phyloP scores from a whole-genome alignment of 2,329 filamentous ascomycete genomes.

The Aspergillus transmontanensis region DNA sequence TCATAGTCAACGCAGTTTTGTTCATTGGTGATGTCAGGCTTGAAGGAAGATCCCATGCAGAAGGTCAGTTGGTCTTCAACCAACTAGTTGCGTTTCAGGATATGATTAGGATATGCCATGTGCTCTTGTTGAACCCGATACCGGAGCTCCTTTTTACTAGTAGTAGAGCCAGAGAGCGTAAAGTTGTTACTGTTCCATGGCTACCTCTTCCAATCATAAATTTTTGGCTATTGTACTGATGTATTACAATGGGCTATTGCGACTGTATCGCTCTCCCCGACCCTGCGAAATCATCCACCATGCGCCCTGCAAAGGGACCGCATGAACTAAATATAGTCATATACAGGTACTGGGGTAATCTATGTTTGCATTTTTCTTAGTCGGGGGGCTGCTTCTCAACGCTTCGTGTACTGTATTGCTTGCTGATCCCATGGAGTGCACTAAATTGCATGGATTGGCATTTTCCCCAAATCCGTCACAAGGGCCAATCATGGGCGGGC shows the following conservation, averaged over 20 bases:
- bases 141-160: neutral
- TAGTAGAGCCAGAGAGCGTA: neutral
- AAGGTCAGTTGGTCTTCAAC: neutral
- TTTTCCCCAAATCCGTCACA: neutral
- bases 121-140: neutral
- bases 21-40: neutral
- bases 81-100: neutral
- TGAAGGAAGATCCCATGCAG: neutral
- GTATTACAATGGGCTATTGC: constrained; percentile 1
- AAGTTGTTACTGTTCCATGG: neutral
- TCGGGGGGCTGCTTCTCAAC: neutral
- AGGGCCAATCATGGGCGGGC: neutral
- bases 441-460: neutral
- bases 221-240: neutral
- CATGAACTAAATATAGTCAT: neutral
- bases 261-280: neutral
- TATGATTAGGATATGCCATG: neutral
- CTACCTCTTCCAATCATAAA: neutral
- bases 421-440: constrained; percentile 2
- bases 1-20: neutral
- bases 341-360: neutral
- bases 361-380: neutral
- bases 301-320: neutral
- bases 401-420: constrained; percentile 6
- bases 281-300: neutral